Base-by-base conservation (phyloP, 1,284 basidiomycete species). In the Hymenochaete sp. region DNA sequence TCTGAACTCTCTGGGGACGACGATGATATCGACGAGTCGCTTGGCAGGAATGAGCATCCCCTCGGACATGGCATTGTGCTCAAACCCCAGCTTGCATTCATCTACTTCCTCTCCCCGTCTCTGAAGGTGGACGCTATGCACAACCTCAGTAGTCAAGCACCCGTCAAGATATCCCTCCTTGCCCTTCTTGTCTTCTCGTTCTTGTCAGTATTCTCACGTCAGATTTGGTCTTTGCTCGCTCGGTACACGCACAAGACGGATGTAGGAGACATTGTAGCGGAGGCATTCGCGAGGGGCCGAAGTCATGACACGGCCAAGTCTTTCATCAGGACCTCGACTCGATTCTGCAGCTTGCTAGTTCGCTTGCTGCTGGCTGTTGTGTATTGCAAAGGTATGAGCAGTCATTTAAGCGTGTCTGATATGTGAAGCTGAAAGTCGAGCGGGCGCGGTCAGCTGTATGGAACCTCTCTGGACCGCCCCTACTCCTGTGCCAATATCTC, bases 161-260 rank as follows among this genome's bases (percentile, higher is more conserved):
- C 74, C 1, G 59, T 79, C 21, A 67, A 67, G 53, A 64, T 68
- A 13, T 68, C 69, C 1, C 61, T 84, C 22, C 63, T 72, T n/a
- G 63, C 67, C 1, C 60, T 84, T 4, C 42, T 76, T 24, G 53
- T 71, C 21, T 78, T 77, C 49, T 77, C 78, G 10, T 56, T 67
- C 24, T 62, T 81, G 8, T 73, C 82, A 3, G 70, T 68, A 11
- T 75, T 81, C 50, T 68, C 76, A 28, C 67, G 79, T 35, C 81
- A 83, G 54, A 64, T 86, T 40, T 82, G 79, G 76, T 83, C 80
- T 61, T 73, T 84, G 67, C 70, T 86, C 10, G 73, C 77, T 37
- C 71, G 78, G 29, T 82, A 86, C 57, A 65, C 81, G 38, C 72
- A 74, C 52, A 71, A 75, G 57, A 67, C 71, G 25, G 76, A 82